Evolutionary conservation across 306 rosid genomes (phyloP).

Genomic region (Quercus agrifolia): DNA sequence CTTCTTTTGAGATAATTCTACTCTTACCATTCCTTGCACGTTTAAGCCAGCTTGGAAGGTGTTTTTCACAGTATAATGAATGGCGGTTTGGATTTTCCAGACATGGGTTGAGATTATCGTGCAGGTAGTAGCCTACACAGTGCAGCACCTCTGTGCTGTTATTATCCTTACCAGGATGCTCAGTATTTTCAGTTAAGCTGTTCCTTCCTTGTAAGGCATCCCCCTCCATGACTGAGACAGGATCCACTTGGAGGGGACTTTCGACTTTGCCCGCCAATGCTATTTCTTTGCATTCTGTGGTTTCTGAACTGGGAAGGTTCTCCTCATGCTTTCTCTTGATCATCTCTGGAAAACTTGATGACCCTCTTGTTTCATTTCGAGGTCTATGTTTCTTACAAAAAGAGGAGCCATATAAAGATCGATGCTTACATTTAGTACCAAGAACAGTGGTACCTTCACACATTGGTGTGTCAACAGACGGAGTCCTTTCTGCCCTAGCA

Average conservation of each 20-base stretch:
- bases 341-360: constrained; percentile 37
- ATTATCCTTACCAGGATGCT: constrained; percentile 40
- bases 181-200: constrained; percentile 41
- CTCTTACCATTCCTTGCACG: constrained; percentile 98
- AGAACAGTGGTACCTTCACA: constrained; percentile 98
- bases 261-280: constrained; percentile 46
- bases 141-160: constrained; percentile 33
- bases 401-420: constrained; percentile 66
- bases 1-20: constrained; percentile 92
- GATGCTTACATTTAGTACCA: constrained; percentile 93
- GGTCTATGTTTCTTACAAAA: constrained; percentile 95
- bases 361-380: constrained; percentile 43
- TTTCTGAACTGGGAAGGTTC: constrained; percentile 37
- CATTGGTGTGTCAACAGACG: constrained; percentile 66
- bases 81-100: constrained; percentile 75
- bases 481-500: constrained; percentile 48
- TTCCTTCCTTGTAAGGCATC: constrained; percentile 35
- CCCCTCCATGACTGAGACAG: constrained; percentile 38
- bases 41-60: constrained; percentile 98
- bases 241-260: constrained; percentile 59
- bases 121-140: constrained; percentile 73
- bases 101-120: constrained; percentile 59
- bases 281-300: constrained; percentile 46
- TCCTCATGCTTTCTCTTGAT: constrained; percentile 71
- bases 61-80: constrained; percentile 81